These are phyloP conservation scores for Massarina eburnea DNA, from an alignment of 2,329 filamentous ascomycete genomes.

Conservation along the genomic window DNA sequence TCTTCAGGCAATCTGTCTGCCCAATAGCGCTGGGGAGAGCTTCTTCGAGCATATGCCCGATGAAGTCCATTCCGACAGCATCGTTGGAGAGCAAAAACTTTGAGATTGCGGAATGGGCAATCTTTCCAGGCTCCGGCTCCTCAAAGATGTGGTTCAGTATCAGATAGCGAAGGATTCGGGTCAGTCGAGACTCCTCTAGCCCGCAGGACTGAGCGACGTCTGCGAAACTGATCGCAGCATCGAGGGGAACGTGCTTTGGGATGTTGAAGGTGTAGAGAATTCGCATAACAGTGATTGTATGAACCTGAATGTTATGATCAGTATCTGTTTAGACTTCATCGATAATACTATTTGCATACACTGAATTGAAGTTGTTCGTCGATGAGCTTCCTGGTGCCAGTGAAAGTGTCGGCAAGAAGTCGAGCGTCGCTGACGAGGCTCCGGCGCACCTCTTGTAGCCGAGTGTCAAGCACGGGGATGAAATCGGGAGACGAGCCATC, in stretches of 20 bases:
- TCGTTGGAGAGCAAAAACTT: background rate
- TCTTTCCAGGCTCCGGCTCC: background rate
- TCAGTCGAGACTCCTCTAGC: background rate
- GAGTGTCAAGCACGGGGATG: no score
- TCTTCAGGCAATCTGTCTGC: no score
- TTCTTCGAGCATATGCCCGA: background rate
- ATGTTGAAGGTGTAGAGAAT: background rate
- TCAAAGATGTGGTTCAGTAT: background rate
- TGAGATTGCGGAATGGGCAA: background rate
- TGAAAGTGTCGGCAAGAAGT: no score
- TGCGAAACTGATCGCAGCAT: background rate
- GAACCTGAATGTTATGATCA: no score
- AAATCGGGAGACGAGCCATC: no score
- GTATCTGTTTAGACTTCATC: no score
- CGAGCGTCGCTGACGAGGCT: no score
- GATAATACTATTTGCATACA: no score
- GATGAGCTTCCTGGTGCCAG: no score
- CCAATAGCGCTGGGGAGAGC: background rate
- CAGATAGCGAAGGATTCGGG: background rate
- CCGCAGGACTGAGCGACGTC: background rate
- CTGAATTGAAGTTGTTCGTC: no score
- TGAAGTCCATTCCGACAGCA: background rate
- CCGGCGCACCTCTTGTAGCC: no score
- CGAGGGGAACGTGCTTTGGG: background rate
- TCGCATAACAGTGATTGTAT: no score